Evolutionary conservation across 2,329 filamentous ascomycete genomes (phyloP), one percentile per base, ranked within the genome.

Genomic region (Coniochaeta hoffmannii): DNA sequence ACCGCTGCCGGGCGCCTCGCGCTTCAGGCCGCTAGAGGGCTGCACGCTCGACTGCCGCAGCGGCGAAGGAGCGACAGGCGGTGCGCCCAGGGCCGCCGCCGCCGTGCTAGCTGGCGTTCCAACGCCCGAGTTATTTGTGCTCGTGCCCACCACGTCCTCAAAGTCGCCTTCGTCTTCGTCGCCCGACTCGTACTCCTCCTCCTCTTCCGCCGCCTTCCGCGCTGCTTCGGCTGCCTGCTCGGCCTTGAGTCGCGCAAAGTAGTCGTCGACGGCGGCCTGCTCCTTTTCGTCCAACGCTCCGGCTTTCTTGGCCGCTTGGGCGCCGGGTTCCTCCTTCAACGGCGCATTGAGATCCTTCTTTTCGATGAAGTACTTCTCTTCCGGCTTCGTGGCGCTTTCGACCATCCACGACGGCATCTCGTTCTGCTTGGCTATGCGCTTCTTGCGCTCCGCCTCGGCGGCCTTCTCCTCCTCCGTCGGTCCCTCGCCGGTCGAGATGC

Each of bases 401-500:
- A 83, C 82, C 71, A 89, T 88, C 85, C 87, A 90, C 9, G 78
- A 73, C 2, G 87, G 87, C 58, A 90, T 70, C 8, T 82, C 84
- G 65, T 90, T 90, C 65, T 89, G 84, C 61, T 77, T 75, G 1
- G 84, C 82, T 59, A 85, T 76, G 68, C 83, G 82, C 64, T 86
- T 85, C 65, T 85, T 86, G 49, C 79, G 77, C n/a, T 77, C 79
- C 56, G 79, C 76, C 63, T 88, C 86, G 32, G 82, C 83, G 34
- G 81, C 80, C 66, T 81, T 81, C 63, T 88, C 84, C 53, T 85
- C 86, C 61, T 86, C 85, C 11, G 83, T 82, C 6, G 80, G 84
- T 12, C 86, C 85, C 51, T 83, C 81, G 22, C 78, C 79, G 9
- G 83, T 82, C 17, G 85, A 86, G 58, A 90, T 86, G 56, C 81